These are phyloP conservation scores for Pseudogymnoascus sp. DNA, from an alignment of 2,329 filamentous ascomycete species.

Conservation along the genomic window DNA sequence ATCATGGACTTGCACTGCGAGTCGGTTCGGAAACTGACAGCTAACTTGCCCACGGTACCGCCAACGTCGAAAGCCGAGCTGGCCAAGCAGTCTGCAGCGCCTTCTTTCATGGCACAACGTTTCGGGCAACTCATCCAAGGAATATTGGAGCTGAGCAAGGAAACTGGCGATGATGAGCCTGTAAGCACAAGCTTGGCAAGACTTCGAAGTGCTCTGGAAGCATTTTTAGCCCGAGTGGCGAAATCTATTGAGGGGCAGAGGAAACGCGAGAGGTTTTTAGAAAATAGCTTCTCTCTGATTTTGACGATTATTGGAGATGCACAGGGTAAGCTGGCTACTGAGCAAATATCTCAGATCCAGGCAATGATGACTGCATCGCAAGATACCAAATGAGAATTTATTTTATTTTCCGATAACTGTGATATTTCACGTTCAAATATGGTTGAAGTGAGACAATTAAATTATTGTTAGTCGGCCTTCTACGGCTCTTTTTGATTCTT, in stretches of 20 bases:
- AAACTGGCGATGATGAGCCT: conserved; percentile 90
- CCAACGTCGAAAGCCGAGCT: conserved; percentile 40
- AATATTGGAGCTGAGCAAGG: conserved; percentile 72
- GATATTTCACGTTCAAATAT: background rate
- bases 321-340: conserved; percentile 61
- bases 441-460: background rate
- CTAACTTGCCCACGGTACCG: conserved; percentile 39
- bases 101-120: conserved; percentile 86
- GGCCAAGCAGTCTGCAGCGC: conserved; percentile 63
- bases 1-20: conserved; percentile 92
- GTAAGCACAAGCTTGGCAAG: conserved; percentile 72
- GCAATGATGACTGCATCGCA: background rate
- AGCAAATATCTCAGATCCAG: conserved; percentile 47
- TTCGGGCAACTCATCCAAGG: conserved; percentile 89
- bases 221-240: conserved; percentile 69
- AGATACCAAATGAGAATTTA: background rate
- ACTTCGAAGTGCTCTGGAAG: conserved; percentile 72
- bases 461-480: background rate
- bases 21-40: conserved; percentile 60
- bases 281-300: conserved; percentile 94
- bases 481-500: background rate
- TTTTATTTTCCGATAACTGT: background rate
- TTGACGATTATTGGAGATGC: conserved; percentile 81
- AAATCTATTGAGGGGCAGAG: conserved; percentile 67
- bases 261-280: conserved; percentile 80